Base-by-base conservation (phyloP, 306 rosid genomes). In the Spatholobus suberectus region DNA sequence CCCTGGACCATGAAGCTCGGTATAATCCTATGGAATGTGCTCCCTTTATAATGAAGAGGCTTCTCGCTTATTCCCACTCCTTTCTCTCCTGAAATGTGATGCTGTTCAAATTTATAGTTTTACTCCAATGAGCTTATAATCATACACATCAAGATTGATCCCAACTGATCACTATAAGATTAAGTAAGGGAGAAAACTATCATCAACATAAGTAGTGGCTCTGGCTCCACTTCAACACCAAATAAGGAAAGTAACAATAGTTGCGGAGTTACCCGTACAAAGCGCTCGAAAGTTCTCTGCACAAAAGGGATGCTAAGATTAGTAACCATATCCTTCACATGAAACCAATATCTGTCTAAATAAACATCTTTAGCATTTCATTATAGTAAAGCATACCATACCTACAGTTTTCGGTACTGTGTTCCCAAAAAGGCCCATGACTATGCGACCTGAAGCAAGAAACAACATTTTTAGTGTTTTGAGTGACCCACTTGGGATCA, bases 1-100 rank as follows among this genome's bases (percentile, higher is more conserved):
- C 98, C 98, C 51, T 94, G 98, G 73, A 91, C 93, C 97, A 92
- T 92, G 78, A 94, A 92, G 84, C 90, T 87, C 37, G 93, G 96
- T 81, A 91, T 94, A 62, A 92, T 91, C 80, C 97, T 87, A 68
- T 94, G 98, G 89, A 94, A 94, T 80, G 83, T 38, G 81, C 97
- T 94, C 35, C 97, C 90, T 85, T 87, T 90, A 89, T 92, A 91
- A 74, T 90, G 93, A 59, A 94, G 97, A 77, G 87, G 85, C 80
- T 90, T 91, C 77, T 87, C 83, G 61, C 91, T 89, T 65, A 44
- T 84, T 59, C 97, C 98, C 2, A 46, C 73, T 70, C 97, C 97
- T 84, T 91, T 94, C 87, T 94, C 98, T 84, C 98, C 97, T 92
- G 91, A 81, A 87, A 90, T 23, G 62, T 82, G 62, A 70, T 41